Percentiles rank a stretch among this genome's conserved stretches.
Evolutionary conservation across 2,329 filamentous ascomycete genomes (phyloP).

Genomic region (Ophiognomonia clavigignenti-juglandacearum): DNA sequence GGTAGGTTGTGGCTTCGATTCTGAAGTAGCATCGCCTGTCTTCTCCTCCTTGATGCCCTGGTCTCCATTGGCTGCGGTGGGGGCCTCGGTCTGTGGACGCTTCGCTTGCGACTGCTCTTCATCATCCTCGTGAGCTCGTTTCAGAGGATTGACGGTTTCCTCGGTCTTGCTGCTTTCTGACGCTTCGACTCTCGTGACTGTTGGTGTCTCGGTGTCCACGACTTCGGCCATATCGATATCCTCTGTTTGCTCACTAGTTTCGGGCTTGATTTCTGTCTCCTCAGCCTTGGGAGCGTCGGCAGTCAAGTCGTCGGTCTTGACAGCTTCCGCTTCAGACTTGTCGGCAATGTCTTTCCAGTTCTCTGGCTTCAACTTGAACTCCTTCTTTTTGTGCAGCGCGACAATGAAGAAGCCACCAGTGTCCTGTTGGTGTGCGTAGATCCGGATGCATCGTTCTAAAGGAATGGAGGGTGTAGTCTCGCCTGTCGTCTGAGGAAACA

Average conservation of each 20-base stretch:
- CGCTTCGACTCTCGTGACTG: constrained; percentile 13
- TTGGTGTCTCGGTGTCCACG: background rate
- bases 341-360: constrained; percentile 36
- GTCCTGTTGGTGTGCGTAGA: constrained; percentile 93
- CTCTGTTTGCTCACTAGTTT: constrained; percentile 9
- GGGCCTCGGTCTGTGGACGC: constrained; percentile 15
- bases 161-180: constrained; percentile 13
- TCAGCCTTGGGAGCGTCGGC: constrained; percentile 5
- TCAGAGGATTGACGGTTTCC: constrained; percentile 9
- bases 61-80: constrained; percentile 4
- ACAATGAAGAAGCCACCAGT: constrained; percentile 98
- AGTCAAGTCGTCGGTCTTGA: constrained; percentile 4
- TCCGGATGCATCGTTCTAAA: constrained; percentile 83
- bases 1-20: constrained; percentile 20
- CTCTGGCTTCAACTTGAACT: constrained; percentile 75
- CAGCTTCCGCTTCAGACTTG: constrained; percentile 1
- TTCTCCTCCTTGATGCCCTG: constrained; percentile 5
- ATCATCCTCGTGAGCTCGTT: constrained; percentile 16
- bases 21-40: constrained; percentile 11
- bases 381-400: constrained; percentile 84
- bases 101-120: constrained; percentile 9
- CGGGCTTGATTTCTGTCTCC: background rate
- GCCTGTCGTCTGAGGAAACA: constrained; percentile 67
- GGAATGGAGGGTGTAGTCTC: constrained; percentile 60
- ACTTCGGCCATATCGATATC: constrained; percentile 3